Conservation (phyloP, 2,329 filamentous ascomycete species). For the Diaporthe australafricana region DNA sequence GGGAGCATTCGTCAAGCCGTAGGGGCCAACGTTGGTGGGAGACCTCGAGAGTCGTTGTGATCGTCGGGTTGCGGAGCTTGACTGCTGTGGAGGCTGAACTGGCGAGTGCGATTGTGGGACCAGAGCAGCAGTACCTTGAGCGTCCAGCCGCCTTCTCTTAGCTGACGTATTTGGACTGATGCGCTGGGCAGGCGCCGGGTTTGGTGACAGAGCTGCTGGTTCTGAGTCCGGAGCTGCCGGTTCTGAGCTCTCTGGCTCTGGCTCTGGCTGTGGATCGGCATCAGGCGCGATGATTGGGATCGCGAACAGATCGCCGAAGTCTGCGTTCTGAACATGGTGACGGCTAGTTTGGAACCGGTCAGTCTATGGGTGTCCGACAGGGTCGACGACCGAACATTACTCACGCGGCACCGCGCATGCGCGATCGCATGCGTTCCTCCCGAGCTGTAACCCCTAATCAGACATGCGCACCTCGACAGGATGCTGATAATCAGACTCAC, state of each 20-base stretch:
- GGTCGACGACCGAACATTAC: slow-evolving; percentile 40
- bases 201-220: slow-evolving; percentile 32
- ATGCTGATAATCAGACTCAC: slow-evolving; percentile 40
- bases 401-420: slow-evolving; percentile 74
- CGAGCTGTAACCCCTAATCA: slow-evolving; percentile 55
- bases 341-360: slow-evolving; percentile 51
- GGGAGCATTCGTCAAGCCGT: slow-evolving; percentile 47
- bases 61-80: slow-evolving; percentile 19
- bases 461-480: slow-evolving; percentile 15
- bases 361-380: neutral
- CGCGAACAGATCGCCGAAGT: slow-evolving; percentile 65
- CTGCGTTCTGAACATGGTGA: slow-evolving; percentile 69
- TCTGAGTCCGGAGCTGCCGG: slow-evolving; percentile 28
- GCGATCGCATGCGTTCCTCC: slow-evolving; percentile 72
- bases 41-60: slow-evolving; percentile 40
- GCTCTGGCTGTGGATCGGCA: slow-evolving; percentile 32
- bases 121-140: slow-evolving; percentile 38
- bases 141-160: slow-evolving; percentile 55
- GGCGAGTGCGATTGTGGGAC: slow-evolving; percentile 6
- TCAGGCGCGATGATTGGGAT: slow-evolving; percentile 41
- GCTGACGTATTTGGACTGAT: slow-evolving; percentile 61
- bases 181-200: slow-evolving; percentile 46
- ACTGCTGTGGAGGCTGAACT: slow-evolving; percentile 1
- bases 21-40: slow-evolving; percentile 41
- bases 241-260: slow-evolving; percentile 33